Base-by-base conservation (phyloP, 805 yeast genomes). In the Candida ascalaphidarum region DNA sequence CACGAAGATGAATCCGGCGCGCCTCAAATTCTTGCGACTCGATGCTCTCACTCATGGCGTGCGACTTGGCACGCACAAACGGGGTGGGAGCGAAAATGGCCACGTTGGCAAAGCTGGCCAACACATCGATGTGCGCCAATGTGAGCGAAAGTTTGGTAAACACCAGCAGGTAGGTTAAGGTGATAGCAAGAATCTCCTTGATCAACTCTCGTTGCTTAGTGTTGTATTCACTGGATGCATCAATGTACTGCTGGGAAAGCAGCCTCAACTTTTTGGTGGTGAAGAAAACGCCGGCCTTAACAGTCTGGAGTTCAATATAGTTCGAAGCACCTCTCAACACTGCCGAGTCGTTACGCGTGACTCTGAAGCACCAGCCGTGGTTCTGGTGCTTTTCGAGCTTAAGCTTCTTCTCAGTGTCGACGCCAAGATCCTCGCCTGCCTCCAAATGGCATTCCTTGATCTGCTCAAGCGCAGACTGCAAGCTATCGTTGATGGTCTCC, bases 341-440 rank as follows among this genome's bases (percentile, higher is more conserved):
- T 8, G 80, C 65, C 2, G 95, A 88, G 46, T 92, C 97, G 31
- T 74, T 78, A 52, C 98, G 72, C 1, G 98, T 92, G 14, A 92
- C 71, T 41, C 97, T 68, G 68, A 89, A 74, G 52, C 96, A 85
- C 94, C 95, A 88, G 13, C 96, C 96, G 52, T 84, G 94, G 16
- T 71, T 74, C 36, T 71, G 81, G 48, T 89, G 95, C 31, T 81
- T 74, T 50, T 92, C 98, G 27, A 92, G 58, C 51, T 92, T 92
- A 39, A 92, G 66, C 52, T 86, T 86, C 58, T 86, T 85, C 33
- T 84, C 95, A 3, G 80, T 65, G 34, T 88, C 97, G 54, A 86
- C 74, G 10, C 72, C 71, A 21, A 92, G 67, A 40, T 81, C 92
- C 19, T 78, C 82, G 2, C 81, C 84, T 3, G 77, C 77, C 5